These are phyloP conservation scores for Penicillium alfredii DNA, from an alignment of 495 filamentous ascomycete species.

Conservation along the genomic window DNA sequence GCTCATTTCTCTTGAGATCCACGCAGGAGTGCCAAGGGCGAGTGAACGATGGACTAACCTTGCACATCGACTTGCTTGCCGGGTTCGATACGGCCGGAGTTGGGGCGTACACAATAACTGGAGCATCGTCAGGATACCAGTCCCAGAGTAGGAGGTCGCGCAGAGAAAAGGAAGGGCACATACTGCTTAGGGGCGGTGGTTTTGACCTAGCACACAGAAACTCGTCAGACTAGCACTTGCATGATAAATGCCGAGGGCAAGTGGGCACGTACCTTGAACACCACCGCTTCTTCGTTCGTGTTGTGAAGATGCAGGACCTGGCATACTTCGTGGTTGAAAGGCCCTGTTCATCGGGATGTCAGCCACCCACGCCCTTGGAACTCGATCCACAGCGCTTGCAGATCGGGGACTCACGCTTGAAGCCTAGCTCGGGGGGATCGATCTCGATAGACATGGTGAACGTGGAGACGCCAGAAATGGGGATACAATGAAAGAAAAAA, in stretches of 20 bases:
- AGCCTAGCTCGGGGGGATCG: constrained; percentile 84
- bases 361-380: constrained; percentile 11
- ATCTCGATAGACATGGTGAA: constrained; percentile 86
- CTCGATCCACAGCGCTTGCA: constrained; percentile 5
- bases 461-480: constrained; percentile 3
- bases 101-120: constrained; percentile 97
- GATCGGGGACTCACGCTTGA: constrained; percentile 65
- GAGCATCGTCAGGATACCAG: constrained; percentile 20
- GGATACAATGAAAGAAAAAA: not conserved
- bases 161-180: constrained; percentile 24
- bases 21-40: too few species aligned
- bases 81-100: constrained; percentile 89
- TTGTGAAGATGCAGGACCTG: constrained; percentile 79
- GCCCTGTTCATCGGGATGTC: constrained; percentile 52
- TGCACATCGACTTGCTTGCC: constrained; percentile 86
- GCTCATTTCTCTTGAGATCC: constrained; percentile 1
- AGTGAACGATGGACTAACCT: constrained; percentile 56
- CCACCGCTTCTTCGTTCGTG: constrained; percentile 68
- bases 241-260: constrained; percentile 9
- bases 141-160: not conserved
- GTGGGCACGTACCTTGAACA: constrained; percentile 75
- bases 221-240: constrained; percentile 17
- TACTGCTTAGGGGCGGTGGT: constrained; percentile 99
- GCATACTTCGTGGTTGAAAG: constrained; percentile 86
- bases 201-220: constrained; percentile 73